A percentile compares a stretch with the other conserved stretches of the same genome.
phyloP scores from a whole-genome alignment of 495 filamentous ascomycete species.

The Tuber borchii region DNA sequence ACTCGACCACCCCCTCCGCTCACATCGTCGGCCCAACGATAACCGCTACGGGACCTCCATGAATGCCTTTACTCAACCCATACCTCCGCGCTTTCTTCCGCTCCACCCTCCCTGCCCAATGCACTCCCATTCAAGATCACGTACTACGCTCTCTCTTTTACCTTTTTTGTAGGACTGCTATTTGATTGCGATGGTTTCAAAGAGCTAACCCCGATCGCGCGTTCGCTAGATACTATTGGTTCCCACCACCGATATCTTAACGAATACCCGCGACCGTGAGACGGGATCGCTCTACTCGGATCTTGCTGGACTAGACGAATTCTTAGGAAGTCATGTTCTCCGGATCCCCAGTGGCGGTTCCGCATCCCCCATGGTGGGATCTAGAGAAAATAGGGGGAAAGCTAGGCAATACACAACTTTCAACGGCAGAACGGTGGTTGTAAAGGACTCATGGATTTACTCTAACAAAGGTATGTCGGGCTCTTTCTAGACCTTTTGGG shows the following conservation, averaged over 20 bases:
- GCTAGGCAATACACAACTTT: conserved; percentile 85
- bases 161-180: conserved; percentile 2
- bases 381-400: conserved; percentile 74
- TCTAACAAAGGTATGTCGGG: conserved; percentile 80
- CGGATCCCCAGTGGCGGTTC: conserved; percentile 61
- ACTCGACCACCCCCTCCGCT: conserved; percentile 5
- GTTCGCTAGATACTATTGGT: conserved; percentile 71
- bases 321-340: conserved; percentile 92
- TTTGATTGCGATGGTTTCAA: conserved; percentile 9
- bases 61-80: conserved; percentile 99
- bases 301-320: conserved; percentile 81
- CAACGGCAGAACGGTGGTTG: conserved; percentile 86
- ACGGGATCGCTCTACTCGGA: conserved; percentile 70
- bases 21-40: conserved; percentile 1
- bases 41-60: conserved; percentile 43
- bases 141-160: conserved; percentile 46
- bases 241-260: conserved; percentile 82
- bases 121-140: conserved; percentile 84
- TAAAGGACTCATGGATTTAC: conserved; percentile 89
- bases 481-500: conserved; percentile 18
- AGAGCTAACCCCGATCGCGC: conserved; percentile 8
- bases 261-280: conserved; percentile 83
- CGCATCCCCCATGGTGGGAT: conserved; percentile 58
- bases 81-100: conserved; percentile 97
- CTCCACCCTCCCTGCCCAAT: conserved; percentile 87